Evolutionary conservation across 1,139 yeast species (phyloP).

Genomic region (Saccharomyces hybrid): DNA sequence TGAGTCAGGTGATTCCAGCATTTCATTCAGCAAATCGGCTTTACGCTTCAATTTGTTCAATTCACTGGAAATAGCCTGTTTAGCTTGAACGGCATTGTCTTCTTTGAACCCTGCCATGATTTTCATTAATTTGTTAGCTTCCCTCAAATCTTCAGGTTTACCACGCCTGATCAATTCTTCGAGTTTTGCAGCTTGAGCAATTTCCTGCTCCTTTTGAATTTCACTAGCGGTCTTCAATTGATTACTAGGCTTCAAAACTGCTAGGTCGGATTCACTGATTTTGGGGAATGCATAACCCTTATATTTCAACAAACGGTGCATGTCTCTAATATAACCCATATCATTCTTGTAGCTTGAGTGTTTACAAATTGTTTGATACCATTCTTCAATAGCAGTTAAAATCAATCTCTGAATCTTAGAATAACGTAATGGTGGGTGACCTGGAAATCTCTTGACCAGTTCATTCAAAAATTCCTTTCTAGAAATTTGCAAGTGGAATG

Average conservation of each 20-base stretch:
- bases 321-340: constrained; percentile 82
- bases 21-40: constrained; percentile 76
- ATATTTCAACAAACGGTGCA: constrained; percentile 79
- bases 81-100: constrained; percentile 54
- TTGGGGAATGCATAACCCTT: constrained; percentile 90
- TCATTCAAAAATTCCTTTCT: constrained; percentile 90
- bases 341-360: constrained; percentile 86
- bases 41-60: constrained; percentile 74
- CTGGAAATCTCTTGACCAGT: constrained; percentile 85
- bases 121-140: constrained; percentile 91
- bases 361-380: constrained; percentile 91
- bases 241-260: constrained; percentile 83
- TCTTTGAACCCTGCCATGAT: constrained; percentile 94
- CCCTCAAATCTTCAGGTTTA: constrained; percentile 85
- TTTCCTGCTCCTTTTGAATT: constrained; percentile 78
- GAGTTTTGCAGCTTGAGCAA: constrained; percentile 88
- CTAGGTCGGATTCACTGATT: constrained; percentile 78
- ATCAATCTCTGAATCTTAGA: constrained; percentile 72
- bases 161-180: constrained; percentile 93
- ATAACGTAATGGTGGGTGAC: constrained; percentile 79
- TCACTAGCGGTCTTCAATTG: constrained; percentile 80
- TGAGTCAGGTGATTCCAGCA: constrained; percentile 53
- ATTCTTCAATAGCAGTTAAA: constrained; percentile 84
- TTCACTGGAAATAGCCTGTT: constrained; percentile 74
- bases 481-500: constrained; percentile 87